Evolutionary conservation across 2,329 filamentous ascomycete species (phyloP).

Genomic region (Alternaria solani): DNA sequence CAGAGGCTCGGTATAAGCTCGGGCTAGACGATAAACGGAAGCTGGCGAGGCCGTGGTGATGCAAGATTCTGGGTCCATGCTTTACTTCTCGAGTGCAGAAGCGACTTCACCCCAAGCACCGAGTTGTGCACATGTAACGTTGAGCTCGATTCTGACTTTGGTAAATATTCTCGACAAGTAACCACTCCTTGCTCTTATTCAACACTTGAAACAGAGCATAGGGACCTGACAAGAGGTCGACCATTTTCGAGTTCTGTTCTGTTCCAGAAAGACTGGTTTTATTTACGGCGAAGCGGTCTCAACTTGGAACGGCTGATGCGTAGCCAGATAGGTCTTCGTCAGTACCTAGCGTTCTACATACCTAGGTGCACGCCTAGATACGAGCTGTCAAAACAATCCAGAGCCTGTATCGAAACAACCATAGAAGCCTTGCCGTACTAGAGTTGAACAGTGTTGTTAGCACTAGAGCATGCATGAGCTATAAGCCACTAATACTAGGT

Average conservation of each 20-base stretch:
- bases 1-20: constrained; percentile 11
- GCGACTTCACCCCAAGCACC: neutral
- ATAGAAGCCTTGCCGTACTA: neutral
- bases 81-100: neutral
- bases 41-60: neutral
- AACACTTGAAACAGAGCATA: neutral
- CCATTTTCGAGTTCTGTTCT: neutral
- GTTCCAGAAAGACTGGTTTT: neutral
- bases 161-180: neutral
- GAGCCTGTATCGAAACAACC: neutral
- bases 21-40: constrained; percentile 3
- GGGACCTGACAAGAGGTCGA: neutral
- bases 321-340: neutral
- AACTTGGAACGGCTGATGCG: neutral
- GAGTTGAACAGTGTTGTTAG: constrained; percentile 1
- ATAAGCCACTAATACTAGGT: neutral
- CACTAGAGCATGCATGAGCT: neutral
- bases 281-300: neutral
- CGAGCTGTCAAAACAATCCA: constrained; percentile 1
- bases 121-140: neutral
- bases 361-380: neutral
- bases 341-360: neutral
- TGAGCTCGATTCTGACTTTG: neutral
- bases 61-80: neutral
- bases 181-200: neutral